Base-by-base conservation (phyloP, 306 rosid genomes). In the Benincasa hispida region DNA sequence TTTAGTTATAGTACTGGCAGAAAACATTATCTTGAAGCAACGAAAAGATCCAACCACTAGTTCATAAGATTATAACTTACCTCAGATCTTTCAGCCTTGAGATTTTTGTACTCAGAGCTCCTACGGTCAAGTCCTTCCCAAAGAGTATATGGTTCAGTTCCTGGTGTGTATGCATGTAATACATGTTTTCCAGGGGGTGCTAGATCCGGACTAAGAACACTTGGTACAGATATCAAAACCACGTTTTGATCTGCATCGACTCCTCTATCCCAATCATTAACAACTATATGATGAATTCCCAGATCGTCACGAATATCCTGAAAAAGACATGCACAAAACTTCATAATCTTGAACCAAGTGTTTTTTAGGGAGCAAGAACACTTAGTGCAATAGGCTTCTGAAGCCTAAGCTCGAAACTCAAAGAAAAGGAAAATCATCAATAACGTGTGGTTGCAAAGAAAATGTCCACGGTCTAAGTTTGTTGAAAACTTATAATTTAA, bases 211-310 rank as follows among this genome's bases (percentile, higher is more conserved):
- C 90, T 91, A 19, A 93, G 90, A 74, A 82, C 96, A 78, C 98
- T 93, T 0, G 98, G 98, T 48, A 93, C 84, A 9, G 96, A 93
- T 85, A 93, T 90, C 86, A 93, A 76, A 78, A 93, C 98, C 70
- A 93, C 98, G 77, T 93, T 93, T 84, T 91, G 97, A 75, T 91
- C 97, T 0, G 96, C 96, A 82, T 93, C 98, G 39, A 93, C 97
- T 77, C 98, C 97, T 85, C 97, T 88, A 42, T 83, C 80, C 98
- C 98, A 93, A 67, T 93, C 97, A 72, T 93, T 91, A 39, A 93
- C 97, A 78, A 91, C 96, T 80, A 93, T 88, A 80, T 93, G 97
- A 88, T 93, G 98, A 82, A 93, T 90, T 67, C 96, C 96, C 78
- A 93, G 74, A 82, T 91, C 96, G 65, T 83, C 54, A 0, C 83